Conservation (phyloP, 768 basidiomycete species). For the Calocybe gangraenosa region DNA sequence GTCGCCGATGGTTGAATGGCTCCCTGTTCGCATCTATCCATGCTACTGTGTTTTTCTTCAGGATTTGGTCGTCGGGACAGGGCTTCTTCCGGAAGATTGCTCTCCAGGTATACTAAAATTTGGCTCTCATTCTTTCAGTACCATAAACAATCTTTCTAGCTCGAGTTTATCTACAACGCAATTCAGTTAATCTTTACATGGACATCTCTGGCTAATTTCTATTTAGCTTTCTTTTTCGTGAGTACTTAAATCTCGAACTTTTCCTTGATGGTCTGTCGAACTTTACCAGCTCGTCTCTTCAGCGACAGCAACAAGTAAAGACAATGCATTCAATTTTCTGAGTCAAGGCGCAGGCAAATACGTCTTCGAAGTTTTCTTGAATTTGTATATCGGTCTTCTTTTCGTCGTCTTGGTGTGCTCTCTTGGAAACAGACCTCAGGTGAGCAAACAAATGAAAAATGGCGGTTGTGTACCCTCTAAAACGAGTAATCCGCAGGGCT, state of each 20-base stretch:
- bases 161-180: conserved; percentile 92
- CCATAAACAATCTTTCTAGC: conserved; percentile 25
- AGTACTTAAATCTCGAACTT: conserved; percentile 33
- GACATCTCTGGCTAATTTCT: conserved; percentile 93
- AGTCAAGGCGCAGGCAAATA: conserved; percentile 63
- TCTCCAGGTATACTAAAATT: conserved; percentile 47
- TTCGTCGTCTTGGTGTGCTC: conserved; percentile 84
- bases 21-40: conserved; percentile 93
- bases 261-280: background rate
- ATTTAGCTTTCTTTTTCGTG: conserved; percentile 91
- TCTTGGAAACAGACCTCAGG: conserved; percentile 85
- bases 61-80: conserved; percentile 92
- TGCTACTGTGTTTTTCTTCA: conserved; percentile 83
- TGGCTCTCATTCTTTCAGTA: background rate
- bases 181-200: conserved; percentile 90
- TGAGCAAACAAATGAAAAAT: conserved; percentile 4
- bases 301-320: conserved; percentile 50
- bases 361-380: conserved; percentile 73
- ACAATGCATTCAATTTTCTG: conserved; percentile 76
- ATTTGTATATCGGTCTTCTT: conserved; percentile 81
- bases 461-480: background rate
- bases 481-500: conserved; percentile 44
- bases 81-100: conserved; percentile 78
- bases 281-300: conserved; percentile 66
- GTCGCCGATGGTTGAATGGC: conserved; percentile 85